Base-by-base conservation (phyloP, 2,329 filamentous ascomycete genomes). In the Niveomyces coronatus region DNA sequence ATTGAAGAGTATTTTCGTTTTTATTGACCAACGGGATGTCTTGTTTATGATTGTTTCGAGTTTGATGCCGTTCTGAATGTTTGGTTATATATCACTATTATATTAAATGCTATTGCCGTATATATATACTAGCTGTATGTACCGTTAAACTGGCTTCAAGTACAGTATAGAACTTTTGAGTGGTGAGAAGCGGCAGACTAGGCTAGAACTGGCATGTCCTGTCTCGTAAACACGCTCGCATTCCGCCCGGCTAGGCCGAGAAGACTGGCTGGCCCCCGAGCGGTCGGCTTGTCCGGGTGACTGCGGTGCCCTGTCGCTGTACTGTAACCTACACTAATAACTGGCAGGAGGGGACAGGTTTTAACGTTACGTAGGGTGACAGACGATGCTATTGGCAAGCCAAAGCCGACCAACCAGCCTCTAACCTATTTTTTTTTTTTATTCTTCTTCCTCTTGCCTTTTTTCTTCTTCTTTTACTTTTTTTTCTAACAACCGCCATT, bases 141-240 rank as follows among this genome's bases (percentile, higher is more conserved):
- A n/a, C n/a, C n/a, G n/a, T n/a, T n/a, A n/a, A n/a, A n/a, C n/a
- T n/a, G n/a, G n/a, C n/a, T n/a, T n/a, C n/a, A n/a, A n/a, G n/a
- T n/a, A n/a, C n/a, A n/a, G n/a, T n/a, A n/a, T n/a, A n/a, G n/a
- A n/a, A n/a, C n/a, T n/a, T n/a, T n/a, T n/a, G n/a, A n/a, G n/a
- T n/a, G n/a, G n/a, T n/a, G n/a, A n/a, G n/a, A n/a, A n/a, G n/a
- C n/a, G 5, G 26, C 5, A 15, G 28, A 30, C 10, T n/a, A 24
- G 14, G 23, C 37, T 19, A 27, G 37, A n/a, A 23, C 24, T 33
- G 19, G 14, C n/a, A 11, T 9, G 19, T 26, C 32, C 31, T 13
- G 26, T 19, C 38, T 43, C 41, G 41, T 36, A 39, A 38, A 39
- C 41, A 43, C 36, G 40, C 39, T 48, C 46, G 46, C 43, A 47